Evolutionary conservation across 1,284 basidiomycete genomes (phyloP), one percentile per base, ranked within the genome.

Genomic region (Volvariella surrecta): DNA sequence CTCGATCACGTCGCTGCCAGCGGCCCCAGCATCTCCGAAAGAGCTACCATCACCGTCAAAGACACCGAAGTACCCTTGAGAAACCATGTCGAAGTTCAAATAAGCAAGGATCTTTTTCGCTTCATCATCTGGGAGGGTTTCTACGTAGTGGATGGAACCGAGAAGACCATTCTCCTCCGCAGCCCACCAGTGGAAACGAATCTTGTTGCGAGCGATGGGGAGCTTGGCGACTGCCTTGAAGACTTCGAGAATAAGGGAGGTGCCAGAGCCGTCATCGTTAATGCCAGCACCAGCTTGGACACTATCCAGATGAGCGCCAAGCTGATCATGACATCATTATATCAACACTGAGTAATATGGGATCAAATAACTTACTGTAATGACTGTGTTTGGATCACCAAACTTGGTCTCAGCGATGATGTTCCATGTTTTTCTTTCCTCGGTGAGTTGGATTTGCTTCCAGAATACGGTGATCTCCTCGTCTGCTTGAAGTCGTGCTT

Each of bases 1-100:
- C 18, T 37, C 34, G 34, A 37, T 37, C 18, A n/a, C 34, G 15
- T 37, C 34, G 18, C 34, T 37, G 18, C 34, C 34, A 37, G 34
- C n/a, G 4, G 34, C 7, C 7, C 34, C 34, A 37, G 34, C 18
- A 19, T 7, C 7, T 6, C 18, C 18, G 34, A 6, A n/a, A 19
- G 34, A 6, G n/a, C n/a, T n/a, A n/a, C 34, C 34, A 37, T 37
- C 34, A 28, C 24, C 24, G 24, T 28, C 24, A 11, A 28, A 28
- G 6, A 28, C 24, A 28, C 24, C 24, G 11, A 28, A 28, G 24
- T 28, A 28, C 11, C 24, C 24, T 6, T 11, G 24, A 6, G 24
- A 28, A 28, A 54, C 50, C 56, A 56, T 58, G 47, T 58, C 56
- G 43, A 55, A 55, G 49, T 58, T 58, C 46, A 58, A 53, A 44